Base-by-base conservation (phyloP, 2,329 filamentous ascomycete species). In the Biscogniauxia marginata region DNA sequence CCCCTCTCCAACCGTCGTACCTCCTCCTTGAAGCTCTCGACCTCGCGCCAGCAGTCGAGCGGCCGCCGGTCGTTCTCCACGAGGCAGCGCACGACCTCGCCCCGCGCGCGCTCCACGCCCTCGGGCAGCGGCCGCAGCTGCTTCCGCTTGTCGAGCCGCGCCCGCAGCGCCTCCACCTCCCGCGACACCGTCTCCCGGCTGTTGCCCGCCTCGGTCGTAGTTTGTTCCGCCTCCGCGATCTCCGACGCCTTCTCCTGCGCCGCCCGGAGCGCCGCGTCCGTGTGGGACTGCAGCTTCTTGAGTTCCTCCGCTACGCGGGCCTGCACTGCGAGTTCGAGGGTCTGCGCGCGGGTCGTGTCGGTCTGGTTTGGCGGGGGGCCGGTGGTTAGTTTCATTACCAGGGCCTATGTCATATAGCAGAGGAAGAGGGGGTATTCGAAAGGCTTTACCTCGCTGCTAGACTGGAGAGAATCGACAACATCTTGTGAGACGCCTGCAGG, bases 31-130 rank as follows among this genome's bases (percentile, higher is more conserved):
- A 98, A 98, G 19, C 80, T 81, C 77, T 96, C 89, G 21, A 97
- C 91, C 83, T 97, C 92, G 75, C 87, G 83, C 89, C 90, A 97
- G 82, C 93, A 98, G 79, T 97, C 90, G 71, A 97, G 79, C 71
- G 93, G 93, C 73, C 91, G 84, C 62, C 91, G 82, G 75, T 97
- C 93, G 73, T 97, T 88, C 69, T 88, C 82, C 60, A 89, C 81
- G 79, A 98, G 79, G 73, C 93, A 98, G 66, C 84, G 82, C 61
- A 95, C 84, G 54, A 97, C 86, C 57, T 87, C 85, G 64, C 84
- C 79, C 74, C 91, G 88, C 19, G 92, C 90, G 71, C 80, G 82
- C 74, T 91, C 86, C 49, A 96, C 85, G 50, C 77, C 77, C 60
- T 87, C 84, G 64, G 92, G 90, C 63, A 91, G 72, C 63, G 87